phyloP scores from a whole-genome alignment of 345 rosid species.

The Salix caprea region DNA sequence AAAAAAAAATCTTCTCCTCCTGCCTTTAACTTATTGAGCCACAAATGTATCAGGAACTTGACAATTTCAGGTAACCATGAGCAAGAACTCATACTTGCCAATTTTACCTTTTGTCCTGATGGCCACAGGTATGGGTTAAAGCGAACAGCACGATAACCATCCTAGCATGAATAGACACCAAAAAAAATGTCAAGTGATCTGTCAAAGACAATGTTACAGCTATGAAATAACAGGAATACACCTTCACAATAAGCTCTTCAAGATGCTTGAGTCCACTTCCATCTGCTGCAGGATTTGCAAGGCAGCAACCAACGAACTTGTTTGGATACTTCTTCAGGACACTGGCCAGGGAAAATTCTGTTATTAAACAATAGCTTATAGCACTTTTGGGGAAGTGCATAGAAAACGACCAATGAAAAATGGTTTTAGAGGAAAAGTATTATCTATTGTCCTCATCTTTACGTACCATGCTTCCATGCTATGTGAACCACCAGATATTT shows the following conservation, averaged over 20 bases:
- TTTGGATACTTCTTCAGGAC: constrained; percentile 67
- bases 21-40: neutral
- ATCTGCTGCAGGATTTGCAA: constrained; percentile 92
- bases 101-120: constrained; percentile 64
- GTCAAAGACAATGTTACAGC: neutral
- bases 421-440: neutral
- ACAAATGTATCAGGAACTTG: neutral
- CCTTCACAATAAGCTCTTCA: constrained; percentile 77
- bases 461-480: neutral
- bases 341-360: constrained; percentile 33
- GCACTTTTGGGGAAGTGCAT: neutral
- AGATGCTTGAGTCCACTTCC: constrained; percentile 66
- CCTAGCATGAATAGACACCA: constrained; percentile 37
- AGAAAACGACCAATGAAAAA: constrained; percentile 6
- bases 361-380: constrained; percentile 9
- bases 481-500: neutral
- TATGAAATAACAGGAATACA: constrained; percentile 15
- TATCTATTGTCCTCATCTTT: neutral
- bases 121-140: constrained; percentile 96
- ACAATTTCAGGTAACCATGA: neutral
- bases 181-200: constrained; percentile 10
- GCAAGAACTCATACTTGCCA: neutral
- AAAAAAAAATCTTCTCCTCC: neutral
- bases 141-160: constrained; percentile 81
- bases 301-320: constrained; percentile 88